Evolutionary conservation across 805 yeast species (phyloP).

Genomic region (Zygosaccharomyces bisporus): DNA sequence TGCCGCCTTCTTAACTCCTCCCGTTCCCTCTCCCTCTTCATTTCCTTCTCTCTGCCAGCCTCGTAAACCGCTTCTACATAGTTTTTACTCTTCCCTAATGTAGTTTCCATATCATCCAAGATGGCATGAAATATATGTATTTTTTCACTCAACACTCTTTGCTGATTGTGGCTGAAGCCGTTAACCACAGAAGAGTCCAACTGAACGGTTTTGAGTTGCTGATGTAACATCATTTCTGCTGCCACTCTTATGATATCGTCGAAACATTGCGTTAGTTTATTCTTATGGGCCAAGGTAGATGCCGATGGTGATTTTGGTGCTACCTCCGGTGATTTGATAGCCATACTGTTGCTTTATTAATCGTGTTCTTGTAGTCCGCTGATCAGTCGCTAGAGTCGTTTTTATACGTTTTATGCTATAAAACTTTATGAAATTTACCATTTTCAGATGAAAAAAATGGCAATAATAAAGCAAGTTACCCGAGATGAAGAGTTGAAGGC

Average conservation of each 20-base stretch:
- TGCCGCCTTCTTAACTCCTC: conserved; percentile 27
- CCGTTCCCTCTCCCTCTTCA: conserved; percentile 32
- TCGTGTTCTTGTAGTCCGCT: background rate
- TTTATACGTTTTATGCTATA: background rate
- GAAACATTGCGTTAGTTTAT: conserved; percentile 32
- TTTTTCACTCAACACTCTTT: conserved; percentile 26
- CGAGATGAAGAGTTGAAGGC: conserved; percentile 1
- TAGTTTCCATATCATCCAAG: conserved; percentile 33
- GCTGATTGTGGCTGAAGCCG: conserved; percentile 30
- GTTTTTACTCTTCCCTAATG: conserved; percentile 25
- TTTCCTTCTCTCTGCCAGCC: conserved; percentile 33
- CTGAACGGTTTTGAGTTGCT: conserved; percentile 35
- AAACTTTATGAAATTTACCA: conserved; percentile 1
- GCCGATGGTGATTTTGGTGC: conserved; percentile 3
- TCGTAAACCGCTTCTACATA: conserved; percentile 30
- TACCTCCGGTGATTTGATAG: conserved; percentile 5
- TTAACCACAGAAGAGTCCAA: conserved; percentile 25
- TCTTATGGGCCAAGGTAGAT: conserved; percentile 15
- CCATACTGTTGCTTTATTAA: background rate
- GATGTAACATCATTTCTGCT: conserved; percentile 36
- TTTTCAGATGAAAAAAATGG: background rate
- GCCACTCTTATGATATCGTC: conserved; percentile 34
- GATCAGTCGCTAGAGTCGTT: background rate
- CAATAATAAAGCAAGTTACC: background rate
- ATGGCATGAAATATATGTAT: conserved; percentile 30